Evolutionary conservation across 2,329 filamentous ascomycete species (phyloP).

Genomic region (Diplodia sapinea): DNA sequence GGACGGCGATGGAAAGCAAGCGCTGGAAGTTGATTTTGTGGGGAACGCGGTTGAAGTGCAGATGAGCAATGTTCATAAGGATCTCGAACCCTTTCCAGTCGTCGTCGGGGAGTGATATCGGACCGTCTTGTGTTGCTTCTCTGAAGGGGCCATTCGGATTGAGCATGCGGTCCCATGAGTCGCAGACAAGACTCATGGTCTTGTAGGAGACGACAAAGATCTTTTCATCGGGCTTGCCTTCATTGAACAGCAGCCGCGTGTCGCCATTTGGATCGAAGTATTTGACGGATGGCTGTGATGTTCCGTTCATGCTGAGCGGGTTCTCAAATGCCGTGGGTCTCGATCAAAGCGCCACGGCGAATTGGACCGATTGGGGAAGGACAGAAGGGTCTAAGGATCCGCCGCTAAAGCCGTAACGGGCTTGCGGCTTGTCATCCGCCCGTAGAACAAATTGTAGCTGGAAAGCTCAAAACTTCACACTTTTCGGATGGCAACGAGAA

Average conservation of each 20-base stretch:
- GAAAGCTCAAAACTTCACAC: background rate
- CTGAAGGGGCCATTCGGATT: background rate
- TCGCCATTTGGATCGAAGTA: conserved; percentile 12
- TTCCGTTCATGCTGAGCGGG: background rate
- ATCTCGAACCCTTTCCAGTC: conserved; percentile 14
- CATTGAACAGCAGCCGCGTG: background rate
- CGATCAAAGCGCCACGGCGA: background rate
- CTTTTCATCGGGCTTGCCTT: background rate
- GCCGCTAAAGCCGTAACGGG: background rate
- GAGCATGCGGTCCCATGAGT: conserved; percentile 14
- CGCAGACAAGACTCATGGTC: background rate
- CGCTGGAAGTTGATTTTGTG: background rate
- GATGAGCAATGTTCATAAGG: conserved; percentile 29
- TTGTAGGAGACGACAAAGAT: conserved; percentile 3
- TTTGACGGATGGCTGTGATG: background rate
- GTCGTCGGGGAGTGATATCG: conserved; percentile 27
- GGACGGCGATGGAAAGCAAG: conserved; percentile 11
- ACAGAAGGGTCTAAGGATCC: background rate
- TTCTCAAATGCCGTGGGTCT: background rate
- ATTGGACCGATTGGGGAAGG: background rate
- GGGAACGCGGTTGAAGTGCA: conserved; percentile 18
- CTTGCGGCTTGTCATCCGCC: background rate
- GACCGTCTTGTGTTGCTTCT: background rate
- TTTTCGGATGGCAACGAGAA: background rate
- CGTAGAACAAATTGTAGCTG: background rate